These are phyloP conservation scores for Skeletonema grethae DNA, from an alignment of 108 stramenopile species.

Conservation along the genomic window DNA sequence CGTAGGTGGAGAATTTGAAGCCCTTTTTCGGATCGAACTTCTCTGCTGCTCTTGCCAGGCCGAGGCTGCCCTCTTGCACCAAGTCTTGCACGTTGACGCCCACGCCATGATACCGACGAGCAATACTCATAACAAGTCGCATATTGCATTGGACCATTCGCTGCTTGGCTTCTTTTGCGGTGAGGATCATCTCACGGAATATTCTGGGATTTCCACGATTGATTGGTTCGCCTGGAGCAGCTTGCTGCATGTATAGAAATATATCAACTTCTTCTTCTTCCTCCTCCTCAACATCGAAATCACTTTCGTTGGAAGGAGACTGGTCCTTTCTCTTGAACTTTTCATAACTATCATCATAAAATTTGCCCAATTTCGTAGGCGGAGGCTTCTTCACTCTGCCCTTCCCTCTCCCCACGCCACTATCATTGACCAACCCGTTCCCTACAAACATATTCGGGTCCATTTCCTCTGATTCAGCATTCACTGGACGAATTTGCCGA, in stretches of 20 bases:
- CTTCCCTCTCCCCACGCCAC: slow-evolving; percentile 75
- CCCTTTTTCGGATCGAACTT: slow-evolving; percentile 89
- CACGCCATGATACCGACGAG: slow-evolving; percentile 82
- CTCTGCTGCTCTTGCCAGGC: slow-evolving; percentile 83
- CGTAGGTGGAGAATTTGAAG: slow-evolving; percentile 93
- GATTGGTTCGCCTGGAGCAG: slow-evolving; percentile 52
- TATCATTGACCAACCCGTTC: slow-evolving; percentile 69
- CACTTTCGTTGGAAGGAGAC: slow-evolving; percentile 8
- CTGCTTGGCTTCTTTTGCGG: slow-evolving; percentile 83
- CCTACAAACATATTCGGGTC: slow-evolving; percentile 86
- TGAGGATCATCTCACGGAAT: slow-evolving; percentile 78
- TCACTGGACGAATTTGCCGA: slow-evolving; percentile 61
- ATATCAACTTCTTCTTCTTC: slow-evolving; percentile 32
- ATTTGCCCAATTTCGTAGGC: slow-evolving; percentile 55
- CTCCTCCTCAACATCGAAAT: slow-evolving; percentile 11
- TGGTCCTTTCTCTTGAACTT: slow-evolving; percentile 30
- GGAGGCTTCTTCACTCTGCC: slow-evolving; percentile 77
- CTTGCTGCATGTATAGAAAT: slow-evolving; percentile 35
- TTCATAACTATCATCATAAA: slow-evolving; percentile 61
- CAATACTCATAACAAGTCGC: slow-evolving; percentile 92
- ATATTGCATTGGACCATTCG: slow-evolving; percentile 93
- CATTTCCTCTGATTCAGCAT: slow-evolving; percentile 54
- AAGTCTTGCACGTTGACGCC: slow-evolving; percentile 85
- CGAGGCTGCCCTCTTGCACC: slow-evolving; percentile 90
- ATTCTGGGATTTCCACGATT: slow-evolving; percentile 71